Base-by-base conservation (phyloP, 257 asterid species). In the Nyctanthes arbortristis region DNA sequence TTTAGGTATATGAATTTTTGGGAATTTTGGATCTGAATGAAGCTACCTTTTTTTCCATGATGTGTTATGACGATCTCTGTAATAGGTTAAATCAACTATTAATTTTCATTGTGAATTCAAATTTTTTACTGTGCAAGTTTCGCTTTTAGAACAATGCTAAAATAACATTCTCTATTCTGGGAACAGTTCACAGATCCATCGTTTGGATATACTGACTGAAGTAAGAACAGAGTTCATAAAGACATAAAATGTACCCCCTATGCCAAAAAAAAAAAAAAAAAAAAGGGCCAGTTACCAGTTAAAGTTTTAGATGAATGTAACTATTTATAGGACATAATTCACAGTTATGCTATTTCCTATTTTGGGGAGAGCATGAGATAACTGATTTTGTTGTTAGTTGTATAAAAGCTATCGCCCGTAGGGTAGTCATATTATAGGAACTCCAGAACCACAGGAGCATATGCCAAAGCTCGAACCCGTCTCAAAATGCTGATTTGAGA, bases 21-120 rank as follows among this genome's bases (percentile, higher is more conserved):
- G 70, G 60, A 68, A 52, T 64, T 69, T 73, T 39, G 71, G 25
- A 58, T 35, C 29, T 77, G 66, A 72, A 69, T 73, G 76, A 33
- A 66, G 77, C 67, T 62, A 47, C 64, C 36, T 72, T 61, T 61
- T 70, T 49, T 10, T 49, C 28, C 58, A 18, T 49, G 58, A 2
- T 20, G 4, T n/a, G 0, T 40, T 40, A 13, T 13, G n/a, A n/a
- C n/a, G 22, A 18, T 49, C 58, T 49, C 29, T 49, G 58, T 49
- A 28, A 49, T n/a, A n/a, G n/a, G n/a, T n/a, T n/a, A n/a, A n/a
- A n/a, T n/a, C n/a, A n/a, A n/a, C n/a, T n/a, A n/a, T n/a, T n/a
- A n/a, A n/a, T n/a, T n/a, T n/a, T n/a, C n/a, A n/a, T n/a, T n/a
- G 28, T 7, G 57, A 47, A 18, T 47, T 47, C 57, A 47, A 47